Evolutionary conservation across 179 eudicot species (phyloP), one percentile per base, ranked within the genome.

Genomic region (Spinacia oleracea): DNA sequence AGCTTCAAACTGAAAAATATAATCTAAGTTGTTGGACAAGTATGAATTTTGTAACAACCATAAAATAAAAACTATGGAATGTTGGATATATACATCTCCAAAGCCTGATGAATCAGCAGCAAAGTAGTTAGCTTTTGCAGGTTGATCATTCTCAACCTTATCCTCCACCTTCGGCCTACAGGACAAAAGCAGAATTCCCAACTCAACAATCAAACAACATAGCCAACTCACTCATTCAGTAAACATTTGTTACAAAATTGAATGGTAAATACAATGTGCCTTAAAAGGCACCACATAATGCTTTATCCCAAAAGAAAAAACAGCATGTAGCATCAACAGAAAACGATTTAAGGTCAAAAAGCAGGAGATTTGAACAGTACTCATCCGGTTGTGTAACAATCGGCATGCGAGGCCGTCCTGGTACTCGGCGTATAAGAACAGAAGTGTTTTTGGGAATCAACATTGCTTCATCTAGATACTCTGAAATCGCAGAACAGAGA

Each of bases 361-460:
- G 46, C 38, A 79, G 46, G 76, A 84, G 90, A 89, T 83, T 82
- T 46, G 81, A 87, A 89, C 80, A 82, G 81, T 96, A 96, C 99
- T 90, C 91, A 80, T 88, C 91, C 38, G 93, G 93, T 78, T 89
- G 91, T 27, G 96, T 72, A 77, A 96, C 90, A 83, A 92, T 96
- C 70, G 90, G 87, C 97, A 90, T 91, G 83, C 96, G 93, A 88
- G 94, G 93, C 50, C 89, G 84, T 85, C 98, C 98, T 65, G 99
- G 98, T 85, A 96, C 89, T 18, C 99, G 94, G 40, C 97, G 94
- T 79, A 96, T 88, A 83, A 93, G 85, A 78, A 96, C 98, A 75
- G 97, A 90, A 46, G 99, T 96, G 80, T 93, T 92, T 92, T 91
- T 93, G 9, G 97, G 98, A 78, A 96, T 92, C 95, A 90, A 77